Conservation (phyloP, 2,329 filamentous ascomycete species). For the Phaeoacremonium minimum region DNA sequence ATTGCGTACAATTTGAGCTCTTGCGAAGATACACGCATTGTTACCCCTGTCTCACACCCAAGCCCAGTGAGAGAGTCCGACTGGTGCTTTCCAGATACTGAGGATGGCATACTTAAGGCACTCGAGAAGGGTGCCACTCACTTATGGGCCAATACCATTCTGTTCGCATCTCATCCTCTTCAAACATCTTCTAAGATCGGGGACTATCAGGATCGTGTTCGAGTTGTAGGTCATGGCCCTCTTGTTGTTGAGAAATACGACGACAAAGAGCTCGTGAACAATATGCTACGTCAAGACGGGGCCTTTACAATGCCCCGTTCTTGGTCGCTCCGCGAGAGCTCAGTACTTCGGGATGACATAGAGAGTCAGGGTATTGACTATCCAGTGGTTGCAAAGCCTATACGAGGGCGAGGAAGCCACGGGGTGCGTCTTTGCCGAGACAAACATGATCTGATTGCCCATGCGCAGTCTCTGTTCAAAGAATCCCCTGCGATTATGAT, state of each 20-base stretch:
- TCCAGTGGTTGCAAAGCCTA: slow-evolving; percentile 43
- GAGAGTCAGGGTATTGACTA: slow-evolving; percentile 6
- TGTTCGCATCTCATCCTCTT: slow-evolving; percentile 42
- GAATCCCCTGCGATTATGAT: slow-evolving; percentile 34
- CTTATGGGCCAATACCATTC: slow-evolving; percentile 46
- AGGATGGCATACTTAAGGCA: slow-evolving; percentile 33
- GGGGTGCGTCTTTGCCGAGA: slow-evolving; percentile 40
- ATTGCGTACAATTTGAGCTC: slow-evolving; percentile 35
- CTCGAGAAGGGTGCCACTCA: slow-evolving; percentile 34
- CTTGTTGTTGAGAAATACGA: slow-evolving; percentile 42
- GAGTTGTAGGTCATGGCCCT: slow-evolving; percentile 40
- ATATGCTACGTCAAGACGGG: slow-evolving; percentile 27
- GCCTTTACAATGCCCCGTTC: slow-evolving; percentile 32
- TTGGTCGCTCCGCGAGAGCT: slow-evolving; percentile 19
- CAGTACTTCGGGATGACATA: background rate
- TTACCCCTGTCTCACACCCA: slow-evolving; percentile 23
- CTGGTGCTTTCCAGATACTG: slow-evolving; percentile 39
- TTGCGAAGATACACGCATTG: slow-evolving; percentile 20
- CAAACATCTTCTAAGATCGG: slow-evolving; percentile 31
- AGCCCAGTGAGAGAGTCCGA: slow-evolving; percentile 21
- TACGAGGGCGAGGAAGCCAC: slow-evolving; percentile 42
- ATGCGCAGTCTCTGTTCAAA: slow-evolving; percentile 25
- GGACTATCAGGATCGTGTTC: slow-evolving; percentile 21
- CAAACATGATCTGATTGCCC: slow-evolving; percentile 21
- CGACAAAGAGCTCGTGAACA: slow-evolving; percentile 44